Conservation (phyloP, 2,329 filamentous ascomycete genomes). For the Periconia sp. region DNA sequence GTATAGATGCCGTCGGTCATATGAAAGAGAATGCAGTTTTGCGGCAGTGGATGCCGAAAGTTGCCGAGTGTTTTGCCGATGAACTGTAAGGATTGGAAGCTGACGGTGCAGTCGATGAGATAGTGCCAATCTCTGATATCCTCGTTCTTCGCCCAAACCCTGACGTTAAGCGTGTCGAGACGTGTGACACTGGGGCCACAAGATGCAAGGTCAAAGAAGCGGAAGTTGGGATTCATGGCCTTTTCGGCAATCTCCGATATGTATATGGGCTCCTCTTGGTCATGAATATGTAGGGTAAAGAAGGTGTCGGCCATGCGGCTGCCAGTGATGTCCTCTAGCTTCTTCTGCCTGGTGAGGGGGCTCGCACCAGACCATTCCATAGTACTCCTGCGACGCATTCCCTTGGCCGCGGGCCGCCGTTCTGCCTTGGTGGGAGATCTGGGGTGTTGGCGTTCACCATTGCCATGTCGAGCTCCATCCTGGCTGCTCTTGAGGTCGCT, state of each 20-base stretch:
- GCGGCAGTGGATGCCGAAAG: conserved; percentile 75
- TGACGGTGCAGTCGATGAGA: conserved; percentile 74
- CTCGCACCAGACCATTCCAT: conserved; percentile 68
- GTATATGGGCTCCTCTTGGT: conserved; percentile 75
- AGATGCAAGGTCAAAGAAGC: conserved; percentile 76
- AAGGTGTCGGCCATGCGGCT: conserved; percentile 83
- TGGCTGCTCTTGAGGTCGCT: conserved; percentile 55
- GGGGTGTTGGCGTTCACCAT: conserved; percentile 27
- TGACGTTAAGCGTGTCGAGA: conserved; percentile 68
- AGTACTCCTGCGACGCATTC: conserved; percentile 62
- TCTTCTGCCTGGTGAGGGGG: conserved; percentile 70
- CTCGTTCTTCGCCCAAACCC: conserved; percentile 73
- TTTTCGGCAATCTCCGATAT: conserved; percentile 81
- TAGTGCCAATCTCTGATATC: conserved; percentile 63
- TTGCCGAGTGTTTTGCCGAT: conserved; percentile 67
- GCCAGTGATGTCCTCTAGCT: conserved; percentile 74
- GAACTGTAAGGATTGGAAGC: conserved; percentile 77
- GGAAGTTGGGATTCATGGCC: conserved; percentile 91
- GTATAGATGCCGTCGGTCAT: conserved; percentile 87
- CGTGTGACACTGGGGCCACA: conserved; percentile 70
- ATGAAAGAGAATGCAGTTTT: conserved; percentile 85
- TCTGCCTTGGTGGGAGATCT: conserved; percentile 21
- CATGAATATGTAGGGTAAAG: conserved; percentile 79
- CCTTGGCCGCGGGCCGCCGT: conserved; percentile 44
- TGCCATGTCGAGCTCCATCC: conserved; percentile 28